Conservation (phyloP, 2,329 filamentous ascomycete genomes). For the Zopfia rhizophila region DNA sequence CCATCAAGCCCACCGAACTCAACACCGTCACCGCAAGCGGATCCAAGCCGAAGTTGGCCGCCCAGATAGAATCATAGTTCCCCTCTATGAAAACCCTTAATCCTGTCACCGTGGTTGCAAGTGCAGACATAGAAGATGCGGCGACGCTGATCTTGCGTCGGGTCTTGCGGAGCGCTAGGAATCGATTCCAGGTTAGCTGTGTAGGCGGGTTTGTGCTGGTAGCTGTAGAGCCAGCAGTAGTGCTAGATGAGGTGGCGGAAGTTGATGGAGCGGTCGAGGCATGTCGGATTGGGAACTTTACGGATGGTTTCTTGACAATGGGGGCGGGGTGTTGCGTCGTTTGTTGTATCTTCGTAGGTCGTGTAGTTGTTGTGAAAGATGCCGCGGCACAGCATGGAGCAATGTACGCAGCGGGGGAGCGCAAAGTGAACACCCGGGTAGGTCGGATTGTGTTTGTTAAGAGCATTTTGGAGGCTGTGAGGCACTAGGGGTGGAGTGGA, state of each 20-base stretch:
- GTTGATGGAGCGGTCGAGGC: constrained; percentile 33
- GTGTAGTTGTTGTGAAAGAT: constrained; percentile 42
- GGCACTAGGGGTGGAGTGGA: constrained; percentile 15
- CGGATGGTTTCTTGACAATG: constrained; percentile 15
- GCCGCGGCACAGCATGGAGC: constrained; percentile 35
- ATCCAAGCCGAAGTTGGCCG: constrained; percentile 81
- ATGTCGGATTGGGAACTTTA: constrained; percentile 25
- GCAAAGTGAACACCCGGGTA: constrained; percentile 39
- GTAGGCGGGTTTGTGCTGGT: constrained; percentile 26
- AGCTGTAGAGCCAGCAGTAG: constrained; percentile 18
- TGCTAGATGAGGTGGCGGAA: constrained; percentile 20
- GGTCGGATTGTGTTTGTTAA: constrained; percentile 43
- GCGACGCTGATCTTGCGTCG: constrained; percentile 84
- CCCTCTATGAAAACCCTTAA: constrained; percentile 74
- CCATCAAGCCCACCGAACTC: constrained; percentile 78
- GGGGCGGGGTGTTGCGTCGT: constrained; percentile 20
- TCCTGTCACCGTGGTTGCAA: constrained; percentile 70
- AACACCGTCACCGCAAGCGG: constrained; percentile 87
- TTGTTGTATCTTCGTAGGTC: constrained; percentile 33
- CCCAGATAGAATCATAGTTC: constrained; percentile 73
- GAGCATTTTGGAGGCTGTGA: constrained; percentile 37
- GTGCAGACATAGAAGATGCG: constrained; percentile 75
- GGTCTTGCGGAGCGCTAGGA: constrained; percentile 88
- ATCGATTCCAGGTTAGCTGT: constrained; percentile 79
- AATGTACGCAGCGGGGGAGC: constrained; percentile 36